phyloP scores from a whole-genome alignment of 371 early-diverging fungal genomes.

The Mortierella sp. region DNA sequence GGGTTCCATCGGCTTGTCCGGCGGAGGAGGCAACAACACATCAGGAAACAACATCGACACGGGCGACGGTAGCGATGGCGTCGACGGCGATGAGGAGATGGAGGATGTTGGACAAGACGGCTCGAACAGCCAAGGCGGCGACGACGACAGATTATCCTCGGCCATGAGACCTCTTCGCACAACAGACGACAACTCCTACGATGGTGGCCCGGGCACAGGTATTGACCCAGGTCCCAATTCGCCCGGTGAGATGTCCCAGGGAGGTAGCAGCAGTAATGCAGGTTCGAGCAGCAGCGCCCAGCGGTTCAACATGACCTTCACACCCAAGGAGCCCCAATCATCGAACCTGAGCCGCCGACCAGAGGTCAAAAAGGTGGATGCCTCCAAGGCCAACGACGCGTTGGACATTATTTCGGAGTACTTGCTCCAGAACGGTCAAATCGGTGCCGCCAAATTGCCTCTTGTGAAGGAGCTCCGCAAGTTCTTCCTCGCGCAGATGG shows the following conservation, averaged over 20 bases:
- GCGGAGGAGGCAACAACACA: slow-evolving; percentile 14
- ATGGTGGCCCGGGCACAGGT: background rate
- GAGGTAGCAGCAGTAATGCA: background rate
- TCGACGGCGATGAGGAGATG: slow-evolving; percentile 54
- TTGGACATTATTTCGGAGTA: slow-evolving; percentile 57
- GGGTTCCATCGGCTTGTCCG: slow-evolving; percentile 19
- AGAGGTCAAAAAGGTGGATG: slow-evolving; percentile 49
- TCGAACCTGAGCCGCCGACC: slow-evolving; percentile 33
- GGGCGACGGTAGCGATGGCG: slow-evolving; percentile 44
- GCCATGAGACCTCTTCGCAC: slow-evolving; percentile 18
- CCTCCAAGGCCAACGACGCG: slow-evolving; percentile 46
- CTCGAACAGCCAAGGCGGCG: slow-evolving; percentile 11
- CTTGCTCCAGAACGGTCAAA: slow-evolving; percentile 49
- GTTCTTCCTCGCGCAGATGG: slow-evolving; percentile 45
- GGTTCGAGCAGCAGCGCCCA: background rate
- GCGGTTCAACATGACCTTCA: slow-evolving; percentile 19
- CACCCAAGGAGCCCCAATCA: slow-evolving; percentile 25
- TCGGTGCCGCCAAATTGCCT: slow-evolving; percentile 53
- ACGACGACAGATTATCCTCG: slow-evolving; percentile 9
- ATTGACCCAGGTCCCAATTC: slow-evolving; percentile 1
- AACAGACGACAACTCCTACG: background rate
- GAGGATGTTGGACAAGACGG: slow-evolving; percentile 29
- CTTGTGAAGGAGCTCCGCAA: slow-evolving; percentile 52
- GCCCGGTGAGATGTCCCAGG: background rate
- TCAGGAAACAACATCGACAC: slow-evolving; percentile 24